Conservation (phyloP, 495 filamentous ascomycete genomes). For the Penicillium samsonianum region DNA sequence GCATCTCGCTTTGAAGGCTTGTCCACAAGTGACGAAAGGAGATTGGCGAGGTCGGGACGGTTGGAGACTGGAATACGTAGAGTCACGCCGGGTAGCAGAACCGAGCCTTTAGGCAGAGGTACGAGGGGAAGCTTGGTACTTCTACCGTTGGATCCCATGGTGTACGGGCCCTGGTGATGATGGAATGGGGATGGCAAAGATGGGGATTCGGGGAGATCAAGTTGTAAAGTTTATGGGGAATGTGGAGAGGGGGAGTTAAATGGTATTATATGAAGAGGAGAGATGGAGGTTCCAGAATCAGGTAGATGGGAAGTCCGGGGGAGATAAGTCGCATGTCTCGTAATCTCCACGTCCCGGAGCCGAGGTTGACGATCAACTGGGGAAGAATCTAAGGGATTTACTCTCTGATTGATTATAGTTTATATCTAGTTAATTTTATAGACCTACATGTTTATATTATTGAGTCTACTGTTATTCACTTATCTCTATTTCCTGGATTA, state of each 20-base stretch:
- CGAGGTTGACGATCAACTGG: constrained; percentile 38
- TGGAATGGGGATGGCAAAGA: constrained; percentile 13
- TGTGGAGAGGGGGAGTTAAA: constrained; percentile 23
- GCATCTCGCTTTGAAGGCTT: constrained; percentile 63
- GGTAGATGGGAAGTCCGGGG: constrained; percentile 37
- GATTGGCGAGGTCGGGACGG: constrained; percentile 78
- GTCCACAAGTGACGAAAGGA: constrained; percentile 75
- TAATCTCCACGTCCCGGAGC: constrained; percentile 40
- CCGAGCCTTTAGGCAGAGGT: constrained; percentile 68
- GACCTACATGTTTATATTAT: neutral
- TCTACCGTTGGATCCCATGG: constrained; percentile 47
- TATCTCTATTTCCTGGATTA: neutral
- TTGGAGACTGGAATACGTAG: constrained; percentile 74
- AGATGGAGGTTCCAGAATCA: constrained; percentile 38
- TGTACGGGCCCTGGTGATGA: constrained; percentile 19
- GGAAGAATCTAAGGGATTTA: neutral
- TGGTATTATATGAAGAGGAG: constrained; percentile 17
- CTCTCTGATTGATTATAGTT: neutral
- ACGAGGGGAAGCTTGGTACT: constrained; percentile 68
- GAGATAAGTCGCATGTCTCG: constrained; percentile 37
- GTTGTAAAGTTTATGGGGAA: constrained; percentile 6
- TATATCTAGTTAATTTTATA: neutral
- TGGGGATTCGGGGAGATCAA: constrained; percentile 12
- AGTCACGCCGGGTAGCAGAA: constrained; percentile 79
- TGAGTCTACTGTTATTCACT: neutral